Conservation (phyloP, 352 stramenopile species). For the Globisporangium barbulae region DNA sequence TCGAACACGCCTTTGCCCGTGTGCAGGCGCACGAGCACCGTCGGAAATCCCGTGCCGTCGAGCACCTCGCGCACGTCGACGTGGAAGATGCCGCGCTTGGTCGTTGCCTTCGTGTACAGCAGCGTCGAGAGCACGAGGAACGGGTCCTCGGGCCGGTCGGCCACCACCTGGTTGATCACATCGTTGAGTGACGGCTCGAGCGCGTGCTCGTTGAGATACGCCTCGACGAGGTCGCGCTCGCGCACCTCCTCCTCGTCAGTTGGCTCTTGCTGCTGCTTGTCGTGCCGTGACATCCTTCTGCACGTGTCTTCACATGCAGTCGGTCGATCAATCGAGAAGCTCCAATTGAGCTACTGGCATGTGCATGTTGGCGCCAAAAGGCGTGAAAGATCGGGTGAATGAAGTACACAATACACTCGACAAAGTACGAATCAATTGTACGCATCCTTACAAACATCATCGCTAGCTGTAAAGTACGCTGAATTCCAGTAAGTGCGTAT, state of each 20-base stretch:
- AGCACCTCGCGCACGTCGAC: slow-evolving; percentile 56
- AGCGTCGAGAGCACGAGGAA: slow-evolving; percentile 67
- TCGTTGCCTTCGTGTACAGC: slow-evolving; percentile 53
- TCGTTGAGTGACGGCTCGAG: slow-evolving; percentile 69
- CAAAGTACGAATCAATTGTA: slow-evolving; percentile 3
- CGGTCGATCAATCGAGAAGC: neutral
- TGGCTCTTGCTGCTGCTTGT: slow-evolving; percentile 7
- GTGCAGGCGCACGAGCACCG: slow-evolving; percentile 54
- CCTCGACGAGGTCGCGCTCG: slow-evolving; percentile 73
- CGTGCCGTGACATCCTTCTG: neutral
- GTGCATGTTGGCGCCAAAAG: neutral
- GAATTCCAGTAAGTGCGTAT: neutral
- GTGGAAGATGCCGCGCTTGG: slow-evolving; percentile 64
- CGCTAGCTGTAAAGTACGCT: neutral
- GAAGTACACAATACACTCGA: neutral
- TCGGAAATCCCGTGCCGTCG: slow-evolving; percentile 35
- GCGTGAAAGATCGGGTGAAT: neutral
- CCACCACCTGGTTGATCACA: slow-evolving; percentile 70
- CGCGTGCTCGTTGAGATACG: slow-evolving; percentile 66
- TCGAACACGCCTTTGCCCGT: slow-evolving; percentile 70
- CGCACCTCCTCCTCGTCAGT: slow-evolving; percentile 32
- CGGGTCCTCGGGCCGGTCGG: slow-evolving; percentile 56
- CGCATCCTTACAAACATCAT: neutral
- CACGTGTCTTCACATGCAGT: neutral
- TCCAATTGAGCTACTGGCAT: neutral